These are phyloP conservation scores for Inonotus hispidus DNA, from an alignment of 1,284 basidiomycete species.

Conservation along the genomic window DNA sequence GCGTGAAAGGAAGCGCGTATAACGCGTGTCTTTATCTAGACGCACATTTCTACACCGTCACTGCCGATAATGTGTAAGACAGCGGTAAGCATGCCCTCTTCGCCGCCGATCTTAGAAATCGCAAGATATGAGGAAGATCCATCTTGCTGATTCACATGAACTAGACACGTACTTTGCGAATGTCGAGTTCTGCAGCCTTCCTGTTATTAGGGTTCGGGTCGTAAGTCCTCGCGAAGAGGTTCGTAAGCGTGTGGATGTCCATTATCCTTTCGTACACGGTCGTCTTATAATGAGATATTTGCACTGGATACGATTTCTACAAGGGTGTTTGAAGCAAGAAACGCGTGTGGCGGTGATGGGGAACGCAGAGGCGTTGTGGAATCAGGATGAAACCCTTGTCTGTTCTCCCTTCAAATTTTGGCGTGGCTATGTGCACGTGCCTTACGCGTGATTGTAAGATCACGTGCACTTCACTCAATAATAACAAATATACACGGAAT, in stretches of 20 bases:
- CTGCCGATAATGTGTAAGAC: constrained; percentile 77
- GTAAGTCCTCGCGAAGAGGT: constrained; percentile 74
- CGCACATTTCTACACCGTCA: constrained; percentile 72
- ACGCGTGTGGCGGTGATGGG: neutral
- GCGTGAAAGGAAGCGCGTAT: constrained; percentile 32
- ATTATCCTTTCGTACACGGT: constrained; percentile 32
- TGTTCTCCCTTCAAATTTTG: neutral
- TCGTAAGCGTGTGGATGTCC: constrained; percentile 73
- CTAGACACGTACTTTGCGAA: constrained; percentile 61
- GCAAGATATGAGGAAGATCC: constrained; percentile 5
- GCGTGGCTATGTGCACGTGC: neutral
- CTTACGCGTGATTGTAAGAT: neutral
- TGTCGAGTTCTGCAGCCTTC: constrained; percentile 75
- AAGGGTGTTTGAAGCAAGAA: neutral
- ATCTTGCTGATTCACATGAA: neutral
- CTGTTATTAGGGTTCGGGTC: constrained; percentile 82
- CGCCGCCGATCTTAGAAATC: constrained; percentile 52
- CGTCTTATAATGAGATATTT: neutral
- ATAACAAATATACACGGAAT: neutral
- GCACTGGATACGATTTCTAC: neutral
- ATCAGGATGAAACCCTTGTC: neutral
- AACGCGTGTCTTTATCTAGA: constrained; percentile 24
- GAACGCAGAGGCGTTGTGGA: neutral
- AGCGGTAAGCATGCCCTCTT: constrained; percentile 75
- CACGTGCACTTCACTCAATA: neutral